Conservation (phyloP, 129 eudicot species). For the Flaveria bidentis region DNA sequence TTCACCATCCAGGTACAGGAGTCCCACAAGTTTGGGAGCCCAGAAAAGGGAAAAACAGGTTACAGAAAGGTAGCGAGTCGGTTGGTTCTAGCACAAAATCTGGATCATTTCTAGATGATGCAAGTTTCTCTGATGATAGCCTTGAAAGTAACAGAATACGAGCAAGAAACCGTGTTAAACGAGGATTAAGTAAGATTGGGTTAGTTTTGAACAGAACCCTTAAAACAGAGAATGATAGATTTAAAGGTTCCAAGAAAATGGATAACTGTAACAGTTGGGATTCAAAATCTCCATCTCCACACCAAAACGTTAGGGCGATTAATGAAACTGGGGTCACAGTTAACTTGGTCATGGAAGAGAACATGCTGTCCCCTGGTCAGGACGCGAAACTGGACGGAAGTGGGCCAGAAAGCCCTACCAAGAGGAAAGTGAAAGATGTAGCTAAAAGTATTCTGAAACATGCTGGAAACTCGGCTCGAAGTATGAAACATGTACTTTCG, state of each 20-base stretch:
- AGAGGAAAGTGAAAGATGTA: constrained; percentile 46
- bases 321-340: constrained; percentile 51
- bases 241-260: constrained; percentile 21
- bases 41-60: constrained; percentile 62
- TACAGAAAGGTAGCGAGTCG: constrained; percentile 29
- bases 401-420: constrained; percentile 41
- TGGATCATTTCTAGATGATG: constrained; percentile 25
- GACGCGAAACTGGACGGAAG: constrained; percentile 39
- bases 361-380: constrained; percentile 29
- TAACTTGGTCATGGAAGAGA: constrained; percentile 58
- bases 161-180: constrained; percentile 30
- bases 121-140: constrained; percentile 32
- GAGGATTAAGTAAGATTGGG: constrained; percentile 41
- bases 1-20: constrained; percentile 86
- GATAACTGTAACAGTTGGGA: constrained; percentile 33
- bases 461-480: constrained; percentile 74
- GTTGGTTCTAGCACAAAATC: constrained; percentile 37
- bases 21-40: constrained; percentile 85
- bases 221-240: constrained; percentile 27
- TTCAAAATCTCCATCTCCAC: constrained; percentile 48
- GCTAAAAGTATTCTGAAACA: constrained; percentile 68
- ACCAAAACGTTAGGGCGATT: constrained; percentile 52
- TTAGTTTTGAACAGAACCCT: constrained; percentile 35
- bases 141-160: constrained; percentile 25
- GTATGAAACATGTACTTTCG: constrained; percentile 49